Conservation (phyloP, 805 yeast genomes). For the Candida fluviatilis region DNA sequence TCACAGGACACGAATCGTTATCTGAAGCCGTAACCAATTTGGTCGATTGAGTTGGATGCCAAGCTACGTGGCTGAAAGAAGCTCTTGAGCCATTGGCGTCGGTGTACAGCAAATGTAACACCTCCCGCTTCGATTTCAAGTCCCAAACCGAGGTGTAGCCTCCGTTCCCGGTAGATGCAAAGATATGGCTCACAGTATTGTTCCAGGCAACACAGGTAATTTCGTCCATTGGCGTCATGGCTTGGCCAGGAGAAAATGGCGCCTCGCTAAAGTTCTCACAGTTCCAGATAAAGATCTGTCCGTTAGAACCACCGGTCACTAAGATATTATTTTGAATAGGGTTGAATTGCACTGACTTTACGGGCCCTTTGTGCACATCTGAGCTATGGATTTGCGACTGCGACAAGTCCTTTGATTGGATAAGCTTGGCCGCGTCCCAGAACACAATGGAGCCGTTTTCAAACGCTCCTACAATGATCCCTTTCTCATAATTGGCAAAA, state of each 20-base stretch:
- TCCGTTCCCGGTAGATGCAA: conserved; percentile 83
- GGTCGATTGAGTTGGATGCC: conserved; percentile 93
- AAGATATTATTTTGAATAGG: conserved; percentile 66
- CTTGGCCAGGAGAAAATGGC: conserved; percentile 65
- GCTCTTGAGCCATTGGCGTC: conserved; percentile 49
- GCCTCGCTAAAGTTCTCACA: conserved; percentile 52
- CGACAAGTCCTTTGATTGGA: conserved; percentile 36
- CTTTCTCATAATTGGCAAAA: conserved; percentile 42
- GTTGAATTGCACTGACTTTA: conserved; percentile 72
- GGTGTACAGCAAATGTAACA: conserved; percentile 73
- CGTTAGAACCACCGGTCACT: conserved; percentile 85
- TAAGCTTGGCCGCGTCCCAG: conserved; percentile 63
- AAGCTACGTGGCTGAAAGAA: conserved; percentile 74
- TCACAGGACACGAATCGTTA: conserved; percentile 72
- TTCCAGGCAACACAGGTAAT: conserved; percentile 87
- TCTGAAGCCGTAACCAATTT: conserved; percentile 85
- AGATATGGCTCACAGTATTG: conserved; percentile 72
- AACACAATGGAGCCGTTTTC: conserved; percentile 79
- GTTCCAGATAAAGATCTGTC: conserved; percentile 92
- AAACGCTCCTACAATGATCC: conserved; percentile 80
- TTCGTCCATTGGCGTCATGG: conserved; percentile 78
- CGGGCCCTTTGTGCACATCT: conserved; percentile 61
- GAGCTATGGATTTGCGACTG: conserved; percentile 48
- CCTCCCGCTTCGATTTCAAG: conserved; percentile 80
- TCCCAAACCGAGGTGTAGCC: conserved; percentile 95